Conservation (phyloP, 768 basidiomycete species). For the Galerina marginata region DNA sequence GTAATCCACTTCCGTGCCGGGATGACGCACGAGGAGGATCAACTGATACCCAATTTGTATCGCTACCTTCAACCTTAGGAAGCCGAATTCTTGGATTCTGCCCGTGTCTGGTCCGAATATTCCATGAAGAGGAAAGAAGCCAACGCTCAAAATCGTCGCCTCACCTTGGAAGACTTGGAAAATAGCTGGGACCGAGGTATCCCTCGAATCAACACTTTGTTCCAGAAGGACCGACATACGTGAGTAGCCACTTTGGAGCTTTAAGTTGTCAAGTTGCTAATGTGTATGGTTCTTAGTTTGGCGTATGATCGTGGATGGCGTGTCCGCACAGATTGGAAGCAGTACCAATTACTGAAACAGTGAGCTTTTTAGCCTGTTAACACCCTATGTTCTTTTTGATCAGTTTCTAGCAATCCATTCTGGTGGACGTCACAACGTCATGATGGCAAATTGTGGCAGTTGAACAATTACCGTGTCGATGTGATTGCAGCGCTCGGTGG, state of each 20-base stretch:
- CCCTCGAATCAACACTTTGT: slow-evolving; percentile 97
- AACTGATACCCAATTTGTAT: slow-evolving; percentile 96
- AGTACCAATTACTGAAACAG: slow-evolving; percentile 94
- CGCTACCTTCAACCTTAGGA: slow-evolving; percentile 98
- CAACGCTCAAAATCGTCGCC: slow-evolving; percentile 95
- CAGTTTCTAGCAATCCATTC: slow-evolving; percentile 83
- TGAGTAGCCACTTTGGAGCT: slow-evolving; percentile 37
- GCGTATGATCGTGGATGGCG: slow-evolving; percentile 99
- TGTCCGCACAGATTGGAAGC: slow-evolving; percentile 97
- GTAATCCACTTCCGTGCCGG: slow-evolving; percentile 99
- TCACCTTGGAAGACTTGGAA: slow-evolving; percentile 97
- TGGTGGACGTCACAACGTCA: slow-evolving; percentile 99
- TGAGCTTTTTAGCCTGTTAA: slow-evolving; percentile 47
- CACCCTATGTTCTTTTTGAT: neutral
- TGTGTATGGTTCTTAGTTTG: slow-evolving; percentile 51
- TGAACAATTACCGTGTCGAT: slow-evolving; percentile 98
- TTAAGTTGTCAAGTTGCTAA: neutral
- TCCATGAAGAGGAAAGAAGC: slow-evolving; percentile 99
- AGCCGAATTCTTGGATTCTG: slow-evolving; percentile 96
- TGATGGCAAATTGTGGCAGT: slow-evolving; percentile 94
- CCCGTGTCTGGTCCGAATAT: slow-evolving; percentile 99
- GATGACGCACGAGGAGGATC: slow-evolving; percentile 95
- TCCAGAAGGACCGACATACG: slow-evolving; percentile 98
- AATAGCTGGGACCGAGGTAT: slow-evolving; percentile 99
- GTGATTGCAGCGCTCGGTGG: slow-evolving; percentile 98